Evolutionary conservation across 2,329 filamentous ascomycete species (phyloP).

Genomic region (Akanthomyces uredinophilus): DNA sequence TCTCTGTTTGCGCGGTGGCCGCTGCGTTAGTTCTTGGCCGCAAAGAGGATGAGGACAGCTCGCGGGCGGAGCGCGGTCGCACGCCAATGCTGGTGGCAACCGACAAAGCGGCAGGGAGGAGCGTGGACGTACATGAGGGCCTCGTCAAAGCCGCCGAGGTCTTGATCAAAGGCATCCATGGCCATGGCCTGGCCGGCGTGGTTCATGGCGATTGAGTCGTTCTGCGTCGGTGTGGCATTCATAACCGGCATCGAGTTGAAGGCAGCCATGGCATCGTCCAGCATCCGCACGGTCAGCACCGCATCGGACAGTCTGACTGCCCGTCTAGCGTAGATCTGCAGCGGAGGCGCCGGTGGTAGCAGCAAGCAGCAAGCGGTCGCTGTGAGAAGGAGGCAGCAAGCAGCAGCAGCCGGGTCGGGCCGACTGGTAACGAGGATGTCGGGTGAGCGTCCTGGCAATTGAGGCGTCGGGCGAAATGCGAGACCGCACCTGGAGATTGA

Average conservation of each 20-base stretch:
- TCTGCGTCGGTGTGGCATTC: slow-evolving; percentile 38
- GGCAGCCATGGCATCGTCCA: slow-evolving; percentile 50
- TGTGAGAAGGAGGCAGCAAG: not conserved
- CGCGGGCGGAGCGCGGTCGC: not conserved
- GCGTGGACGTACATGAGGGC: slow-evolving; percentile 43
- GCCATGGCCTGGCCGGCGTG: slow-evolving; percentile 34
- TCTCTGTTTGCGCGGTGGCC: slow-evolving; percentile 24
- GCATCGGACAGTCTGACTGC: slow-evolving; percentile 19
- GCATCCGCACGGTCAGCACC: slow-evolving; percentile 26
- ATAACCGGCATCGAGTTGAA: slow-evolving; percentile 53
- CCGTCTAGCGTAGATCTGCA: not conserved
- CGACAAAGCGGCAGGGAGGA: slow-evolving; percentile 12
- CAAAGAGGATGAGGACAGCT: not conserved
- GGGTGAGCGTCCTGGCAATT: not conserved
- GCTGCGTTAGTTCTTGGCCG: not conserved
- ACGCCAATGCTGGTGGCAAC: not conserved
- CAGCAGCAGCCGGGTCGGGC: not conserved
- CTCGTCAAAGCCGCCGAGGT: slow-evolving; percentile 51
- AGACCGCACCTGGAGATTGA: not conserved
- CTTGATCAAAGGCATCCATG: slow-evolving; percentile 49
- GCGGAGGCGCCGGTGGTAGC: not conserved
- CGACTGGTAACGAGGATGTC: not conserved
- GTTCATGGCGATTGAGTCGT: slow-evolving; percentile 44
- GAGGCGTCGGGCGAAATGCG: not conserved
- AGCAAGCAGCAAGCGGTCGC: not conserved